These are phyloP conservation scores for Puccinia hordei DNA, from an alignment of 1,284 basidiomycete genomes.

Conservation along the genomic window DNA sequence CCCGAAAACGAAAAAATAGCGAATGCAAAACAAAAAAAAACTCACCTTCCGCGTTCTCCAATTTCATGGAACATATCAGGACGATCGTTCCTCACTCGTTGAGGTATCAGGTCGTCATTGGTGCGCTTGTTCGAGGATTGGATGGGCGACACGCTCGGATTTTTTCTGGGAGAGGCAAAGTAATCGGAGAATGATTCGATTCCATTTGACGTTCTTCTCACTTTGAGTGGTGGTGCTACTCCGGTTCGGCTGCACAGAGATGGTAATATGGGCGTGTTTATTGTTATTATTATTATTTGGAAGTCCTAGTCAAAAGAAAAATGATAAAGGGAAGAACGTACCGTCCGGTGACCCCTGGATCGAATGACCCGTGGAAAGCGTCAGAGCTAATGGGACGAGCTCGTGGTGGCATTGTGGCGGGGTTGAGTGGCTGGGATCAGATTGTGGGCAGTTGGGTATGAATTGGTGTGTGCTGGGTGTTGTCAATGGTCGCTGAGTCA, in stretches of 20 bases:
- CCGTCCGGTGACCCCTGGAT: constrained; percentile 35
- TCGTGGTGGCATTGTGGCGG: constrained; percentile 12
- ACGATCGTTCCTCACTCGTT: constrained; percentile 24
- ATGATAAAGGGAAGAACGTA: not conserved
- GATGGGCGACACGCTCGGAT: constrained; percentile 27
- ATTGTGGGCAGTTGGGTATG: not conserved
- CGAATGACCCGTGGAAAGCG: constrained; percentile 36
- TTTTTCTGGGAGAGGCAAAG: constrained; percentile 32
- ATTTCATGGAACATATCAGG: constrained; percentile 49
- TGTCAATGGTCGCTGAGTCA: too few relatives aligned
- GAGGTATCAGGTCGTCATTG: not conserved
- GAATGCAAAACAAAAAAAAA: not conserved
- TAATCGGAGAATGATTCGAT: constrained; percentile 49
- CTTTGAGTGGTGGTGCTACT: constrained; percentile 39
- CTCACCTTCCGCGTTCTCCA: constrained; percentile 49
- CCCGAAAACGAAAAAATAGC: not conserved
- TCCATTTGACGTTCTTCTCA: constrained; percentile 44
- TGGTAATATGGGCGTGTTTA: not conserved
- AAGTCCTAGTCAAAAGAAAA: not conserved
- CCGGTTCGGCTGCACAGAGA: constrained; percentile 38
- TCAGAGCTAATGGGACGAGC: not conserved
- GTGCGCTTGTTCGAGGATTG: not conserved
- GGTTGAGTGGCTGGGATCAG: not conserved
- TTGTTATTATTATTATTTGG: not conserved
- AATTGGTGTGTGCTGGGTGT: not conserved